Percentiles rank a stretch among this genome's conserved stretches.
phyloP scores from a whole-genome alignment of 2,329 filamentous ascomycete species.

The Septoria petroselini region DNA sequence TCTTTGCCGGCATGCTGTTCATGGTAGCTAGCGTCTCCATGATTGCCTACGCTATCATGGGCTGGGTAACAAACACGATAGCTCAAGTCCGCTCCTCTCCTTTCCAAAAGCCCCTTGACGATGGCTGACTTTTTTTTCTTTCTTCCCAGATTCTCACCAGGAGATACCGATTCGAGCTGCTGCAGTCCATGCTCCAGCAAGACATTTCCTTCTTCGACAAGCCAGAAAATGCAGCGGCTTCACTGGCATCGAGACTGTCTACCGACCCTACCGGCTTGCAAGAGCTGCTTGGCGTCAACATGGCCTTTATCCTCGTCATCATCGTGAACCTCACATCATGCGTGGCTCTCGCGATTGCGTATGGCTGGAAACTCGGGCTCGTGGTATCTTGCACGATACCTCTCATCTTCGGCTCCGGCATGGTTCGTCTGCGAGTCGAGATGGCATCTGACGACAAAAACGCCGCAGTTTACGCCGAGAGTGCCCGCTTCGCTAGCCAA shows the following conservation, averaged over 20 bases:
- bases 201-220: constrained; percentile 74
- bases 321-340: constrained; percentile 45
- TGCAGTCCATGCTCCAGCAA: constrained; percentile 46
- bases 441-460: constrained; percentile 56
- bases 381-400: constrained; percentile 68
- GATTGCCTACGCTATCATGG: constrained; percentile 45
- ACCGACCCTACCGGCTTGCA: constrained; percentile 56
- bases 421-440: constrained; percentile 65
- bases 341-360: constrained; percentile 47
- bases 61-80: constrained; percentile 31
- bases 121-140: too few relatives aligned
- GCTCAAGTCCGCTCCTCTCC: too few relatives aligned
- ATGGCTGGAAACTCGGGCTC: constrained; percentile 67
- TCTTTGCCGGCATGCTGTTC: constrained; percentile 57
- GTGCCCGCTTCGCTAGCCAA: constrained; percentile 49
- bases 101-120: too few relatives aligned
- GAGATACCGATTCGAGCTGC: too few relatives aligned
- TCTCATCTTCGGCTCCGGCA: constrained; percentile 58
- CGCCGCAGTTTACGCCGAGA: constrained; percentile 50
- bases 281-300: constrained; percentile 46
- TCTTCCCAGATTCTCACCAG: too few relatives aligned
- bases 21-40: constrained; percentile 50
- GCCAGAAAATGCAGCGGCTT: constrained; percentile 43
- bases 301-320: constrained; percentile 44
- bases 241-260: constrained; percentile 43